These are phyloP conservation scores for Podaxis sp. DNA, from an alignment of 768 basidiomycete genomes.

Conservation along the genomic window DNA sequence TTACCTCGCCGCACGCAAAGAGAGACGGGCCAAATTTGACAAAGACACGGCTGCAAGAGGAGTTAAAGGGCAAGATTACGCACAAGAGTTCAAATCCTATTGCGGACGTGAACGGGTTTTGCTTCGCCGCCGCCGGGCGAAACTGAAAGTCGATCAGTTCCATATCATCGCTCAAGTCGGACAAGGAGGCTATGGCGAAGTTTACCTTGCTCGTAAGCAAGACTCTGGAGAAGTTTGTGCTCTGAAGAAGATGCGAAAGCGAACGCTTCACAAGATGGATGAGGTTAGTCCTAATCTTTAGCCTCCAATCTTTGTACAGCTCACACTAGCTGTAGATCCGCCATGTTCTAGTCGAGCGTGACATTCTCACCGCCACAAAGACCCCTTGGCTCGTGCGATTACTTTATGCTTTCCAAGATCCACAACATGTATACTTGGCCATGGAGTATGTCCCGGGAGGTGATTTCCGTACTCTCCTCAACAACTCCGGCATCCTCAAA, in stretches of 20 bases:
- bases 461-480: constrained; percentile 95
- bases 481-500: constrained; percentile 96
- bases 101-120: constrained; percentile 91
- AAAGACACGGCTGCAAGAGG: constrained; percentile 73
- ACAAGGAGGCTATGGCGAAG: constrained; percentile 98
- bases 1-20: constrained; percentile 84
- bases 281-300: constrained; percentile 54
- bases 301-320: not conserved
- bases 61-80: constrained; percentile 53
- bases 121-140: constrained; percentile 89
- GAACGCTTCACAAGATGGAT: constrained; percentile 96
- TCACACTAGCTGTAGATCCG: constrained; percentile 59
- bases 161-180: constrained; percentile 99
- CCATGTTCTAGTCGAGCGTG: constrained; percentile 97
- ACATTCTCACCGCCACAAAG: constrained; percentile 96
- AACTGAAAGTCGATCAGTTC: constrained; percentile 91
- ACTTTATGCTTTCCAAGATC: constrained; percentile 96
- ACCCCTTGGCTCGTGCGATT: constrained; percentile 96
- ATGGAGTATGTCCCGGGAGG: constrained; percentile 99
- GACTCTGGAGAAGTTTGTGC: constrained; percentile 97
- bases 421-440: constrained; percentile 87
- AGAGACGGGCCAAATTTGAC: constrained; percentile 82
- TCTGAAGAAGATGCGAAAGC: constrained; percentile 95
- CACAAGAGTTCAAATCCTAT: constrained; percentile 89
- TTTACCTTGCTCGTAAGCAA: constrained; percentile 91